phyloP scores from a whole-genome alignment of 495 filamentous ascomycete genomes.

The Neurospora hispaniola region DNA sequence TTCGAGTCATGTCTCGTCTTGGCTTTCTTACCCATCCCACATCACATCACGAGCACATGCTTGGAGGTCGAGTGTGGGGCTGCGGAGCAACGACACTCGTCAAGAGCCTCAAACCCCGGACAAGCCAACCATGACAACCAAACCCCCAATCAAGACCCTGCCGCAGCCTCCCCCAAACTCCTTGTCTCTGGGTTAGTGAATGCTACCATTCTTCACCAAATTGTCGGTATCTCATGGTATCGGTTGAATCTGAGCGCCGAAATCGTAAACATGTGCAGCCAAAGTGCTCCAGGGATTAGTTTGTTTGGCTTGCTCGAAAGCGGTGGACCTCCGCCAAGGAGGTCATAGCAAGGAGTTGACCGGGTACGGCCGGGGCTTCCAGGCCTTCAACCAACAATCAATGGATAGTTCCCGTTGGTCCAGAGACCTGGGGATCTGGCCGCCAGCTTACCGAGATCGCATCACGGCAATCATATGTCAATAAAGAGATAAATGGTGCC shows the following conservation, averaged over 20 bases:
- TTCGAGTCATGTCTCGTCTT: background rate
- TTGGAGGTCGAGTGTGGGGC: background rate
- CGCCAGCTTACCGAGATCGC: background rate
- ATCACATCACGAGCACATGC: background rate
- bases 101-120: background rate
- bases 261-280: background rate
- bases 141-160: background rate
- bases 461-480: background rate
- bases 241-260: background rate
- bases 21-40: background rate
- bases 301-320: background rate
- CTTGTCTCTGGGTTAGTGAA: background rate
- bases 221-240: background rate
- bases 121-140: background rate
- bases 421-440: background rate
- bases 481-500: background rate
- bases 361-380: background rate
- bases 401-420: background rate
- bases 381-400: background rate
- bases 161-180: background rate
- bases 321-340: background rate
- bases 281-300: background rate
- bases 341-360: background rate
- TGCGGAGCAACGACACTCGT: background rate
- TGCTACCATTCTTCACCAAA: background rate